phyloP scores from a whole-genome alignment of 1,284 basidiomycete genomes.

The Vanrija sp. region DNA sequence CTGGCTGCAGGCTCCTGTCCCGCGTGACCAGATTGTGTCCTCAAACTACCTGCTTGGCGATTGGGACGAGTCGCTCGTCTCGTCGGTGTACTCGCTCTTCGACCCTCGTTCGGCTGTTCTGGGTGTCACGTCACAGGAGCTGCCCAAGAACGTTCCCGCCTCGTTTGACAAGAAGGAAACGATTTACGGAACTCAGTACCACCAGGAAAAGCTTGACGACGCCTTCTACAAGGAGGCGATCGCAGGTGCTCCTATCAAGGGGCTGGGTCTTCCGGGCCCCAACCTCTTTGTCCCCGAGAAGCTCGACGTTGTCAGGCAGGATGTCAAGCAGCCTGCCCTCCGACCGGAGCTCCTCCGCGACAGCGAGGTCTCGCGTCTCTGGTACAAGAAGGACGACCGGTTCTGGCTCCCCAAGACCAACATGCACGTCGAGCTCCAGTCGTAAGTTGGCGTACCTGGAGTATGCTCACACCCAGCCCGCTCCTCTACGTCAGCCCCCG shows the following conservation, averaged over 20 bases:
- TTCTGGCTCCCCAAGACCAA: conserved; percentile 88
- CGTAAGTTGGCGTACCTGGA: conserved; percentile 19
- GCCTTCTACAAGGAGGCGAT: conserved; percentile 63
- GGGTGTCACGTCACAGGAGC: conserved; percentile 50
- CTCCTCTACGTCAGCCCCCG: conserved; percentile 45
- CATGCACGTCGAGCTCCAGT: conserved; percentile 40
- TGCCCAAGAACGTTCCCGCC: conserved; percentile 58
- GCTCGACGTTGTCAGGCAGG: conserved; percentile 71
- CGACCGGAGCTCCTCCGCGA: conserved; percentile 72
- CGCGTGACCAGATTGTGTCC: conserved; percentile 72
- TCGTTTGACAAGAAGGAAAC: conserved; percentile 71
- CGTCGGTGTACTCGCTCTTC: conserved; percentile 58
- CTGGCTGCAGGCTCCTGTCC: conserved; percentile 63
- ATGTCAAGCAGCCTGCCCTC: conserved; percentile 62
- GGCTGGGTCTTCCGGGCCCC: conserved; percentile 72
- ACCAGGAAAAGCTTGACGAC: conserved; percentile 62
- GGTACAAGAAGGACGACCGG: conserved; percentile 94
- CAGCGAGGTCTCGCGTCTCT: conserved; percentile 67
- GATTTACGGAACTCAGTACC: conserved; percentile 78
- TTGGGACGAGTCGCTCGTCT: conserved; percentile 65
- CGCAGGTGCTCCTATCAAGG: conserved; percentile 59
- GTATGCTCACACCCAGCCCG: conserved; percentile 23
- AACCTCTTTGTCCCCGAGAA: conserved; percentile 90
- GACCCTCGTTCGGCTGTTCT: conserved; percentile 57
- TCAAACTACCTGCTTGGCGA: conserved; percentile 71